Percentiles rank a stretch among this genome's conserved stretches.
Evolutionary conservation across 805 yeast species (phyloP).

Genomic region (Huiozyma sinensis): DNA sequence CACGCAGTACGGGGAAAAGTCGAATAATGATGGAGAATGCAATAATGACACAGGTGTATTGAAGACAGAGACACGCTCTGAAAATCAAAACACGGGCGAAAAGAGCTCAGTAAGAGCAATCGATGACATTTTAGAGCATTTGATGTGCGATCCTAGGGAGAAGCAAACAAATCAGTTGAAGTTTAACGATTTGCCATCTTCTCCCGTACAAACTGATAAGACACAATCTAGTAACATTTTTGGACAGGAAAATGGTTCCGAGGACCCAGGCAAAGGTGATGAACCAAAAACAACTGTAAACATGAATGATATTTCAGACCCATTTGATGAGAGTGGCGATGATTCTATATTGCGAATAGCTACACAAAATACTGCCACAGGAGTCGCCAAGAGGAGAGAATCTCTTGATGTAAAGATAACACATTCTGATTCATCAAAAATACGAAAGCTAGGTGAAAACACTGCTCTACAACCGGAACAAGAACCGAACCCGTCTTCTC

Average conservation of each 20-base stretch:
- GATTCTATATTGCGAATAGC: conserved; percentile 21
- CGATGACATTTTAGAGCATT: conserved; percentile 24
- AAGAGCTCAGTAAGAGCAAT: conserved; percentile 18
- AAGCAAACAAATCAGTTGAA: conserved; percentile 5
- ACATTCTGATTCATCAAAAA: too few species aligned
- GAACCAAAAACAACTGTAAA: neutral
- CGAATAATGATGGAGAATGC: too few species aligned
- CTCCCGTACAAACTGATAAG: conserved; percentile 8
- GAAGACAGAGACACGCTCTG: too few species aligned
- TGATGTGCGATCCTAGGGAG: conserved; percentile 12
- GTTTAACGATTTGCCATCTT: conserved; percentile 19
- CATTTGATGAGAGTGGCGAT: conserved; percentile 12
- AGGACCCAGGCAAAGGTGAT: neutral
- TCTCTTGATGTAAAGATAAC: too few species aligned
- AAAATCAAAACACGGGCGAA: neutral
- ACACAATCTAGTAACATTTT: neutral
- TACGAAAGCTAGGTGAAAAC: too few species aligned
- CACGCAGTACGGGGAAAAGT: neutral
- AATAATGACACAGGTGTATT: too few species aligned
- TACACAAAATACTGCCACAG: conserved; percentile 14
- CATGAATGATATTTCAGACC: neutral
- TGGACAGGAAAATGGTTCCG: neutral
- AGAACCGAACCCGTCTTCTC: too few species aligned
- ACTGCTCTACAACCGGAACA: too few species aligned
- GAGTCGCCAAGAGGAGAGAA: neutral